A percentile compares a stretch with the other conserved stretches of the same genome.
These are phyloP conservation scores for Ustanciosporium gigantosporum DNA, from an alignment of 1,284 basidiomycete species.

Conservation along the genomic window DNA sequence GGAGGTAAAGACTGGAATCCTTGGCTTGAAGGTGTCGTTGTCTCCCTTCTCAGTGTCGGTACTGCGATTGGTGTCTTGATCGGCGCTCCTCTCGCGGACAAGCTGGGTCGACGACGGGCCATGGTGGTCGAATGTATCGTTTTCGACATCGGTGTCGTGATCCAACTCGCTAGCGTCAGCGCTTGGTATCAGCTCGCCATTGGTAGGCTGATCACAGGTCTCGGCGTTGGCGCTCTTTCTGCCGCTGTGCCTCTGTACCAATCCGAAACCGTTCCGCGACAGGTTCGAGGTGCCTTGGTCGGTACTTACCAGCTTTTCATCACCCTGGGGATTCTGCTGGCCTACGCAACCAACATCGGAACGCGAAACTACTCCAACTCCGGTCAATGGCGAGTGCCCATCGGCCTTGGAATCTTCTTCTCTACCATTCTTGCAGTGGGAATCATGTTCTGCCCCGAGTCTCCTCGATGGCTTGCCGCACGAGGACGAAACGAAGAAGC, in stretches of 20 bases:
- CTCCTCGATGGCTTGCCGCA: slow-evolving; percentile 70
- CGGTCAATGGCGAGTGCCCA: slow-evolving; percentile 71
- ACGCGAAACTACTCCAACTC: slow-evolving; percentile 39
- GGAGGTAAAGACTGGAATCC: slow-evolving; percentile 41
- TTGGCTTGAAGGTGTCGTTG: slow-evolving; percentile 67
- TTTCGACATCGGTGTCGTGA: slow-evolving; percentile 73
- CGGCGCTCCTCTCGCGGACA: slow-evolving; percentile 66
- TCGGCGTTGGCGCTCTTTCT: slow-evolving; percentile 63
- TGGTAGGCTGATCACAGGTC: slow-evolving; percentile 70
- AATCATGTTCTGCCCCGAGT: slow-evolving; percentile 77
- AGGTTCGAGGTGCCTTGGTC: slow-evolving; percentile 76
- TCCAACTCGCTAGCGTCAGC: slow-evolving; percentile 62
- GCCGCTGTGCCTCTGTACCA: slow-evolving; percentile 77
- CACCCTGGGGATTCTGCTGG: slow-evolving; percentile 70
- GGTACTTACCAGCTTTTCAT: slow-evolving; percentile 67
- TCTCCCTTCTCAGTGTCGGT: slow-evolving; percentile 67
- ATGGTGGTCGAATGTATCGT: slow-evolving; percentile 73
- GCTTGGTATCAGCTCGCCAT: slow-evolving; percentile 64
- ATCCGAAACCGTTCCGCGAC: slow-evolving; percentile 75
- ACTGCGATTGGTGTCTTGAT: slow-evolving; percentile 58
- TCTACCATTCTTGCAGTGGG: slow-evolving; percentile 70
- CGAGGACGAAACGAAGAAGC: slow-evolving; percentile 67
- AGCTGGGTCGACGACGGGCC: slow-evolving; percentile 71
- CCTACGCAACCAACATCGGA: slow-evolving; percentile 65
- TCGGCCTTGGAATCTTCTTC: slow-evolving; percentile 74